phyloP scores from a whole-genome alignment of 2,329 filamentous ascomycete genomes.

The Chalara sp. region DNA sequence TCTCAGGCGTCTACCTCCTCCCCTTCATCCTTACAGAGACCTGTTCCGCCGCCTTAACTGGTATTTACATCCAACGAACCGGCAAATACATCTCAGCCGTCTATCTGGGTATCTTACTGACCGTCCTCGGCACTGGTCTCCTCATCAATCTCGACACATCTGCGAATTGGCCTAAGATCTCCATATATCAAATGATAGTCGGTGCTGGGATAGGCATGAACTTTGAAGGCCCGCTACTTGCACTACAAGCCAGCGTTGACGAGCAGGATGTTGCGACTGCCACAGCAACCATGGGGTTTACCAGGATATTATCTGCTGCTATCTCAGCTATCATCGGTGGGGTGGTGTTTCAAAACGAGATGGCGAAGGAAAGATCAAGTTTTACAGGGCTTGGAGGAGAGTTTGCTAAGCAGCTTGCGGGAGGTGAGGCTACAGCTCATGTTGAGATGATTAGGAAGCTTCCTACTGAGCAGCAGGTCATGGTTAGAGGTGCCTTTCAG shows the following conservation, averaged over 20 bases:
- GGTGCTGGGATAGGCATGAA: conserved; percentile 61
- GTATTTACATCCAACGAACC: conserved; percentile 53
- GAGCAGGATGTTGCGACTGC: conserved; percentile 60
- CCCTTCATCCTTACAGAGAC: conserved; percentile 64
- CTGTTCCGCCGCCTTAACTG: conserved; percentile 49
- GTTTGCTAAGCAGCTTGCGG: not conserved
- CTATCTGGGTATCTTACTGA: conserved; percentile 48
- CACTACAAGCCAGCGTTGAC: conserved; percentile 56
- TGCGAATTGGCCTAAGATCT: conserved; percentile 46
- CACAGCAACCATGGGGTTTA: conserved; percentile 58
- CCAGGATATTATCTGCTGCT: conserved; percentile 41
- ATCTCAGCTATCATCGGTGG: conserved; percentile 42
- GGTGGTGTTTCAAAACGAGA: conserved; percentile 43
- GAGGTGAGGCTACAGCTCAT: not conserved
- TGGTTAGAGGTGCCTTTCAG: not conserved
- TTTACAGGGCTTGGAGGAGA: not conserved
- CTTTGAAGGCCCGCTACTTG: conserved; percentile 63
- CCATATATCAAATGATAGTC: conserved; percentile 55
- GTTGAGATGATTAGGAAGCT: not conserved
- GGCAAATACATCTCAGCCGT: conserved; percentile 59
- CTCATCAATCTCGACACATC: conserved; percentile 54
- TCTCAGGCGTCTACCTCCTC: conserved; percentile 71
- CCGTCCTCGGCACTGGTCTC: conserved; percentile 58
- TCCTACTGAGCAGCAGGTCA: not conserved
- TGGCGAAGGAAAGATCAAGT: conserved; percentile 17